Conservation (phyloP, 1,284 basidiomycete genomes). For the Pseudozyma thailandica region DNA sequence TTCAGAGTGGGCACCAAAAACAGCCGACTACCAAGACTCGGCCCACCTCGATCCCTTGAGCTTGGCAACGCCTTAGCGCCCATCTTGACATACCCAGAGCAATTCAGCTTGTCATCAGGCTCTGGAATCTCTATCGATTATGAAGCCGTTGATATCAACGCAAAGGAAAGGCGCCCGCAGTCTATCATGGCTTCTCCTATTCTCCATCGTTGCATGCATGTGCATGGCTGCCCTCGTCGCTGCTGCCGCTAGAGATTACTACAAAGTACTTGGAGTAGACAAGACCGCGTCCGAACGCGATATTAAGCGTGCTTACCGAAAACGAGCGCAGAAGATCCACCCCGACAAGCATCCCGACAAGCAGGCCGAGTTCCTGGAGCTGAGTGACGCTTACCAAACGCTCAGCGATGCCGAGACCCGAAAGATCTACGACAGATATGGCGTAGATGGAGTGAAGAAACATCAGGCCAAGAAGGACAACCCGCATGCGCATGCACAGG, state of each 20-base stretch:
- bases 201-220: slow-evolving; percentile 19
- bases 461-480: slow-evolving; percentile 58
- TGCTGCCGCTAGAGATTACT: slow-evolving; percentile 61
- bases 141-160: slow-evolving; percentile 41
- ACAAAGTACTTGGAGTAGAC: slow-evolving; percentile 63
- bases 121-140: too few species aligned
- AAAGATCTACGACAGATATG: slow-evolving; percentile 64
- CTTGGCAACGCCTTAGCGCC: too few species aligned
- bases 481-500: slow-evolving; percentile 48
- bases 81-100: not conserved
- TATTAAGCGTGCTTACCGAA: slow-evolving; percentile 66
- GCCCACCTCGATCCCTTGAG: too few species aligned
- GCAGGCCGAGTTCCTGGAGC: slow-evolving; percentile 69
- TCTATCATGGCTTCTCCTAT: slow-evolving; percentile 18
- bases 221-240: slow-evolving; percentile 40
- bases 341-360: slow-evolving; percentile 68
- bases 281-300: slow-evolving; percentile 59
- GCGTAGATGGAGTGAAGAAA: slow-evolving; percentile 65
- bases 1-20: too few species aligned
- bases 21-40: too few species aligned
- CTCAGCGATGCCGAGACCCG: slow-evolving; percentile 61
- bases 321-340: slow-evolving; percentile 64
- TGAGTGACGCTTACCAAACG: slow-evolving; percentile 66
- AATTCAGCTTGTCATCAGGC: not conserved
- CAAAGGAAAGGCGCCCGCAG: not conserved